These are phyloP conservation scores for Debaryomyces tyrocola DNA, from an alignment of 805 yeast species.

Conservation along the genomic window DNA sequence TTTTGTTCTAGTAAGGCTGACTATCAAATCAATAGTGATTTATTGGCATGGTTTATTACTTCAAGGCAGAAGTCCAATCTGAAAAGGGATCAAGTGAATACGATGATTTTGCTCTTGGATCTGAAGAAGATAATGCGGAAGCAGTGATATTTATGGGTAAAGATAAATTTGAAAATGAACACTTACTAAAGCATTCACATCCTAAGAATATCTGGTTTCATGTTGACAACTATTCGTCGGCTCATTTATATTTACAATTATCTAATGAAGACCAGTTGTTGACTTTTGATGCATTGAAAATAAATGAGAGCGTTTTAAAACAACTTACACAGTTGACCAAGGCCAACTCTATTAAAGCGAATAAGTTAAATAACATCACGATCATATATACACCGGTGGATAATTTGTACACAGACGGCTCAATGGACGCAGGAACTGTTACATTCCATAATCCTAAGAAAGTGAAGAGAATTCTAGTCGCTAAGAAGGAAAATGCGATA, in stretches of 20 bases:
- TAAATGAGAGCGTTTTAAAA: conserved; percentile 47
- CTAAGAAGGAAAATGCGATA: conserved; percentile 55
- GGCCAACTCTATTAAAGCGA: conserved; percentile 75
- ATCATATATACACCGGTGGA: conserved; percentile 74
- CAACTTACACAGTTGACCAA: conserved; percentile 68
- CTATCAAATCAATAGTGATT: not conserved
- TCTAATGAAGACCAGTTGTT: conserved; percentile 47
- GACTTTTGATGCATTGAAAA: conserved; percentile 40
- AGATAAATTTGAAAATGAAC: conserved; percentile 66
- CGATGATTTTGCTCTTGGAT: conserved; percentile 12
- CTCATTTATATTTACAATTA: conserved; percentile 70
- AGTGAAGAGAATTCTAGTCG: conserved; percentile 54
- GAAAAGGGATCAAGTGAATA: conserved; percentile 5
- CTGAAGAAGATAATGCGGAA: conserved; percentile 22
- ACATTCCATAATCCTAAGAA: conserved; percentile 61
- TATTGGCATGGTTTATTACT: conserved; percentile 31
- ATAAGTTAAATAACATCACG: conserved; percentile 64
- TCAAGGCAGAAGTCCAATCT: conserved; percentile 16
- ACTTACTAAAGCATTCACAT: conserved; percentile 57
- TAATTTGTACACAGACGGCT: conserved; percentile 63
- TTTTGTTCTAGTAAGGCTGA: not conserved
- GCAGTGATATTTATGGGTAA: conserved; percentile 64
- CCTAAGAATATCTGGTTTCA: conserved; percentile 79
- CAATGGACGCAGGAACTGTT: conserved; percentile 80
- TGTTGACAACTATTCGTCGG: conserved; percentile 73